Evolutionary conservation across 208 protist genomes (phyloP).

Genomic region (Acanthamoeba sp.): DNA sequence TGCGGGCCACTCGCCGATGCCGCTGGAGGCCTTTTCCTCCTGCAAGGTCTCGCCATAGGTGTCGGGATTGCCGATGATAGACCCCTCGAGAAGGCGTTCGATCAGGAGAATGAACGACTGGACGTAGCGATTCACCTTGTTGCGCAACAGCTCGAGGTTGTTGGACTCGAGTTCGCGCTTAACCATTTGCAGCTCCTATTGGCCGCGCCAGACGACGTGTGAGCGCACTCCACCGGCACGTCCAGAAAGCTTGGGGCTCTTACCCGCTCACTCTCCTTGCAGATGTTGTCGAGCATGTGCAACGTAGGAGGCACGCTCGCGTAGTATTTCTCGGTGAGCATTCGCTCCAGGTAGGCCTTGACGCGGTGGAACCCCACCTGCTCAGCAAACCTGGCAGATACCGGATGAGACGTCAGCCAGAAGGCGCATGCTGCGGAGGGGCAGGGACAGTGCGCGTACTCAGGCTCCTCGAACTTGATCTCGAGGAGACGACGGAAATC

Average conservation of each 20-base stretch:
- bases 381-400: conserved; percentile 68
- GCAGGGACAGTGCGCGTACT: not conserved
- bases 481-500: conserved; percentile 82
- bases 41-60: conserved; percentile 82
- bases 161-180: conserved; percentile 79
- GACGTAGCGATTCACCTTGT: conserved; percentile 78
- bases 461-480: conserved; percentile 83
- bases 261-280: conserved; percentile 74
- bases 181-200: conserved; percentile 78
- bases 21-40: conserved; percentile 77
- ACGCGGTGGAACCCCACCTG: conserved; percentile 84
- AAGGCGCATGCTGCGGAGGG: no score
- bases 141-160: conserved; percentile 76
- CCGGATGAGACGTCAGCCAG: no score
- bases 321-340: conserved; percentile 85
- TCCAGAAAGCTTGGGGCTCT: no score
- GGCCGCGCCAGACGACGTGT: no score
- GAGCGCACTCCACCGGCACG: no score
- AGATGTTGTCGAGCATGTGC: conserved; percentile 80
- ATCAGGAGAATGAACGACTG: conserved; percentile 79
- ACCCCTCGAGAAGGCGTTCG: conserved; percentile 82
- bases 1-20: conserved; percentile 79
- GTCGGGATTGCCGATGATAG: conserved; percentile 84
- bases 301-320: conserved; percentile 81
- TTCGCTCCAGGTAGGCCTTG: conserved; percentile 80